These are phyloP conservation scores for Didymella arachidicola DNA, from an alignment of 2,329 filamentous ascomycete species.

Conservation along the genomic window DNA sequence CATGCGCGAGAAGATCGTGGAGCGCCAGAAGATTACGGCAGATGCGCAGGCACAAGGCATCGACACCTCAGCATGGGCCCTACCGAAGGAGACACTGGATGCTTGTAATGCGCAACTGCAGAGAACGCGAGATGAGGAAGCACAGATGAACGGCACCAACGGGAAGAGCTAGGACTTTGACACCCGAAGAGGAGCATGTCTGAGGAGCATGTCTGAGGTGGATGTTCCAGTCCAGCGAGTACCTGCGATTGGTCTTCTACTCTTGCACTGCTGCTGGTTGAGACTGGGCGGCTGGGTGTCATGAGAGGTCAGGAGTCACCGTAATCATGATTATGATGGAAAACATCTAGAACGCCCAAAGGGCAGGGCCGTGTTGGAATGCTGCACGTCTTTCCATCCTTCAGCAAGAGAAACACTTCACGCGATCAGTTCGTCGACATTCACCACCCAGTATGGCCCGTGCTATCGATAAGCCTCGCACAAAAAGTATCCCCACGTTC, in stretches of 20 bases:
- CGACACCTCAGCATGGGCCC: conserved; percentile 43
- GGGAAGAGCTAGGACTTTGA: conserved; percentile 19
- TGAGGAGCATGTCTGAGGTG: not conserved
- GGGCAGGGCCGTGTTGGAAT: not conserved
- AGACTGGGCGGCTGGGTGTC: not conserved
- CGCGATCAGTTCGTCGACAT: not conserved
- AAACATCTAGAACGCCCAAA: not conserved
- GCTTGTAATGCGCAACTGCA: conserved; percentile 40
- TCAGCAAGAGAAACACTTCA: not conserved
- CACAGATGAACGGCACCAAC: conserved; percentile 25
- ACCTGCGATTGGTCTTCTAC: not conserved
- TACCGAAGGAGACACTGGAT: conserved; percentile 40
- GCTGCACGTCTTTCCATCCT: not conserved
- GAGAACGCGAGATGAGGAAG: conserved; percentile 33
- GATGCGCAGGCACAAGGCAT: conserved; percentile 48
- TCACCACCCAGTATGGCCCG: conserved; percentile 11
- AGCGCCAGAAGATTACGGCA: conserved; percentile 48
- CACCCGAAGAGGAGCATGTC: not conserved
- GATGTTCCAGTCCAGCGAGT: not conserved
- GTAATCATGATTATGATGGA: not conserved
- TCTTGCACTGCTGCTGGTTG: not conserved
- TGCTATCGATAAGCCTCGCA: conserved; percentile 20
- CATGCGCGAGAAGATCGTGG: conserved; percentile 53
- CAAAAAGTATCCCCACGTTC: conserved; percentile 24
- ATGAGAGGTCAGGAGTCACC: not conserved